Conservation (phyloP, 352 stramenopile genomes). For the Globisporangium spinosum region DNA sequence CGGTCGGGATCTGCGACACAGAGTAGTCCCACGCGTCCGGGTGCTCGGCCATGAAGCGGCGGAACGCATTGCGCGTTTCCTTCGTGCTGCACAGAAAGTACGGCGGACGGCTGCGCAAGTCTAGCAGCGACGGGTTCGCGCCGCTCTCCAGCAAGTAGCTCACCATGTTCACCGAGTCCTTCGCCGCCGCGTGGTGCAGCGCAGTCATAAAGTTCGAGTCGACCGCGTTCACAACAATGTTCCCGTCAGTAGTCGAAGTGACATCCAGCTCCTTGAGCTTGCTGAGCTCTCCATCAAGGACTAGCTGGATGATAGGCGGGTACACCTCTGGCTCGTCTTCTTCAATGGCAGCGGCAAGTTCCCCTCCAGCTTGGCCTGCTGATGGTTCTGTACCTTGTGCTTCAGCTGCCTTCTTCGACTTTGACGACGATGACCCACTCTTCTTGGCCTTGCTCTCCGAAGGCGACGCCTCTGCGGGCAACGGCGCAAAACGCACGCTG, state of each 20-base stretch:
- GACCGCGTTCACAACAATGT: conserved; percentile 38
- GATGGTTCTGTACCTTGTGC: conserved; percentile 28
- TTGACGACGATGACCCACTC: conserved; percentile 11
- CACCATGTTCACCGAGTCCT: conserved; percentile 41
- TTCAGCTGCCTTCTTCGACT: conserved; percentile 23
- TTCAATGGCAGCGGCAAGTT: conserved; percentile 6
- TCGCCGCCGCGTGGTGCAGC: conserved; percentile 63
- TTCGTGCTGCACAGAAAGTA: conserved; percentile 91
- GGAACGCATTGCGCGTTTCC: conserved; percentile 89
- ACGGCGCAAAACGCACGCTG: conserved; percentile 58
- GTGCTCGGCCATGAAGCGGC: conserved; percentile 78
- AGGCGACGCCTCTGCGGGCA: conserved; percentile 26
- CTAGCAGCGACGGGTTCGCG: conserved; percentile 82
- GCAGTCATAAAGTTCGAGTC: conserved; percentile 75
- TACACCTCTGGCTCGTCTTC: conserved; percentile 19
- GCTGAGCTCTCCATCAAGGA: conserved; percentile 29
- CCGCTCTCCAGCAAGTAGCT: conserved; percentile 76
- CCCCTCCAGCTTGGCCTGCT: conserved; percentile 5
- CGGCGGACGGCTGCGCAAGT: conserved; percentile 72
- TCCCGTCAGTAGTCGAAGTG: conserved; percentile 7
- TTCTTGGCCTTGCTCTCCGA: conserved; percentile 20
- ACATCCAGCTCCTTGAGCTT: conserved; percentile 40
- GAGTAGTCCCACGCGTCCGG: conserved; percentile 81
- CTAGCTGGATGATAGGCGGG: conserved; percentile 43
- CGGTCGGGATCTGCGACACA: conserved; percentile 65